Base-by-base conservation (phyloP, 345 rosid species). In the Eucalyptus regnans region DNA sequence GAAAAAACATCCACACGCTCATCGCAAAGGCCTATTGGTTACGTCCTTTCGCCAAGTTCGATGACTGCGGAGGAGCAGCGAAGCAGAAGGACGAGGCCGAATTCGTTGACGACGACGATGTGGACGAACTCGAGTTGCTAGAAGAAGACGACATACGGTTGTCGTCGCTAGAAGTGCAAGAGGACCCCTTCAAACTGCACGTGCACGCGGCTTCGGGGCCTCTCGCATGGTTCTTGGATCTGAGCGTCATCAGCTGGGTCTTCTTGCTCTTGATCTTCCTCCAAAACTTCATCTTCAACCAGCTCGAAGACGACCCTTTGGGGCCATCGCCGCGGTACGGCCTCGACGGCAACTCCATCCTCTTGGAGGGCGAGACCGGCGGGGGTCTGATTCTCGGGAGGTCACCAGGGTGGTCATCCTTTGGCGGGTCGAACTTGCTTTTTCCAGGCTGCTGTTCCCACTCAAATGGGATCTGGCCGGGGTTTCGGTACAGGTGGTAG, bases 381-480 rank as follows among this genome's bases (percentile, higher is more conserved):
- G 90, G 90, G 50, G 90, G 88, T 25, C 90, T 89, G 20, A 93
- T 87, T 3, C 94, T 93, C 12, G 92, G 94, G 27, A 92, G 20
- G 7, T 41, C 50, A 4, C 91, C 94, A 20, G 58, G 58, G 60
- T 9, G 27, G 50, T 89, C 88, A 43, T 88, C 88, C 9, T 90
- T 92, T 6, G 92, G 92, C n/a, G 91, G 48, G 84, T 76, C 84
- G 48, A 76, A 50, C 52, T 92, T 94, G 23, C 96, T 92, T 10
- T 86, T 94, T 79, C 97, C 97, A 4, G 96, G 98, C 33, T 92
- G 93, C 93, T 87, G 92, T 90, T 96, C 98, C 98, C 97, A 96
- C 11, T 91, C 62, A 56, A 95, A 96, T 8, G 98, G 98, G 44
- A 96, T 93, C 16, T 94, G 92, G 22, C 90, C 93, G 1, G 93